Evolutionary conservation across 495 filamentous ascomycete genomes (phyloP).

Genomic region (Penicillium turbatum): DNA sequence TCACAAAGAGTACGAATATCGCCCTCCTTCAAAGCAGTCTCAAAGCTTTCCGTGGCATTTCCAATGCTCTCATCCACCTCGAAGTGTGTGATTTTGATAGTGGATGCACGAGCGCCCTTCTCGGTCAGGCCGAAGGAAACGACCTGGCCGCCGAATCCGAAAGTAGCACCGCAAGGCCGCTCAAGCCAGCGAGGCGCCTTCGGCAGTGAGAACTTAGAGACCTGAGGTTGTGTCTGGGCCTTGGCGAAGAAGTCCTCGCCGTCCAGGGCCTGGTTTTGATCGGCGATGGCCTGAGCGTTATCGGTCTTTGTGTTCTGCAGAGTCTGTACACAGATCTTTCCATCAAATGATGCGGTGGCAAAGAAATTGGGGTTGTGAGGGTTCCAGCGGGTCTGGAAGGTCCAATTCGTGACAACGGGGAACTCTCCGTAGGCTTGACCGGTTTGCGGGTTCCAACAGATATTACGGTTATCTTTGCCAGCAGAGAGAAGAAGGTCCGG

Average conservation of each 20-base stretch:
- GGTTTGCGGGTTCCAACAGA: constrained; percentile 94
- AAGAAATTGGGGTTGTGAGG: constrained; percentile 86
- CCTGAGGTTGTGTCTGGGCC: constrained; percentile 86
- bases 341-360: constrained; percentile 94
- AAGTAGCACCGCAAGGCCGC: constrained; percentile 78
- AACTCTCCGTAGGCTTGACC: constrained; percentile 86
- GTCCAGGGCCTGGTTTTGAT: constrained; percentile 67
- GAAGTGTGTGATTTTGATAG: constrained; percentile 77
- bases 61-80: constrained; percentile 84
- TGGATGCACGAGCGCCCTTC: constrained; percentile 63
- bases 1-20: constrained; percentile 78
- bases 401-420: constrained; percentile 97
- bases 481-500: constrained; percentile 86
- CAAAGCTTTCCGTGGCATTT: constrained; percentile 78
- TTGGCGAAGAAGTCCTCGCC: constrained; percentile 96
- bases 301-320: constrained; percentile 76
- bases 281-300: constrained; percentile 44
- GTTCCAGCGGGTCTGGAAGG: constrained; percentile 92
- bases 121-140: constrained; percentile 66
- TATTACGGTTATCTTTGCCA: constrained; percentile 92
- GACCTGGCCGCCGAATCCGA: constrained; percentile 94
- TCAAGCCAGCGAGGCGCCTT: constrained; percentile 91
- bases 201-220: constrained; percentile 76
- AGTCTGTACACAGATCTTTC: constrained; percentile 87
- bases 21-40: constrained; percentile 71